Percentiles rank a stretch among this genome's conserved stretches.
These are phyloP conservation scores for Beauveria pseudobassiana DNA, from an alignment of 2,329 filamentous ascomycete species.

Conservation along the genomic window DNA sequence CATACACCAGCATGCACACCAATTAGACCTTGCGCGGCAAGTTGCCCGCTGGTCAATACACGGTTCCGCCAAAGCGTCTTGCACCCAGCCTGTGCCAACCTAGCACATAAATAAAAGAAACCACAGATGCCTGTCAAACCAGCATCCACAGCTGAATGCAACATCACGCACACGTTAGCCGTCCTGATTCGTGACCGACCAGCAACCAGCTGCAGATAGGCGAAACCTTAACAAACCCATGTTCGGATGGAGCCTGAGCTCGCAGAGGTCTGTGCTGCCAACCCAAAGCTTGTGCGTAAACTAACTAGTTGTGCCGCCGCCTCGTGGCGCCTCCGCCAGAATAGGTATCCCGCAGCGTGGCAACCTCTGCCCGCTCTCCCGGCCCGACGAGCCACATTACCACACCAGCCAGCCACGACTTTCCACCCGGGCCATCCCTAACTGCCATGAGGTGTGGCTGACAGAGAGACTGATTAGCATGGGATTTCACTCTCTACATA, in stretches of 20 bases:
- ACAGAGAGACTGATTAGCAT: background rate
- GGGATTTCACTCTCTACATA: background rate
- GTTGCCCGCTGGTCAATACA: background rate
- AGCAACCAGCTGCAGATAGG: background rate
- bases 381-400: conserved; percentile 7
- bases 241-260: background rate
- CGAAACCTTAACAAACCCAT: background rate
- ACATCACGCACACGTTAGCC: background rate
- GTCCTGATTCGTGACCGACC: background rate
- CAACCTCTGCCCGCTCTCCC: background rate
- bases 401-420: background rate
- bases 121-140: background rate
- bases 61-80: background rate
- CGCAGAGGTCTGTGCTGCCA: background rate
- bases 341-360: conserved; percentile 6
- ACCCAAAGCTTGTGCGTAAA: background rate
- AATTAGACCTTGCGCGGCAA: background rate
- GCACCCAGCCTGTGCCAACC: too few species aligned
- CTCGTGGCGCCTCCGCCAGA: background rate
- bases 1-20: background rate
- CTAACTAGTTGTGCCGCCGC: background rate
- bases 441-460: background rate
- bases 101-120: background rate
- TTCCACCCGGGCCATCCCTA: background rate
- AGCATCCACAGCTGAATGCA: background rate